Evolutionary conservation across 1,284 basidiomycete species (phyloP).

Genomic region (Boletellus deceptivus): DNA sequence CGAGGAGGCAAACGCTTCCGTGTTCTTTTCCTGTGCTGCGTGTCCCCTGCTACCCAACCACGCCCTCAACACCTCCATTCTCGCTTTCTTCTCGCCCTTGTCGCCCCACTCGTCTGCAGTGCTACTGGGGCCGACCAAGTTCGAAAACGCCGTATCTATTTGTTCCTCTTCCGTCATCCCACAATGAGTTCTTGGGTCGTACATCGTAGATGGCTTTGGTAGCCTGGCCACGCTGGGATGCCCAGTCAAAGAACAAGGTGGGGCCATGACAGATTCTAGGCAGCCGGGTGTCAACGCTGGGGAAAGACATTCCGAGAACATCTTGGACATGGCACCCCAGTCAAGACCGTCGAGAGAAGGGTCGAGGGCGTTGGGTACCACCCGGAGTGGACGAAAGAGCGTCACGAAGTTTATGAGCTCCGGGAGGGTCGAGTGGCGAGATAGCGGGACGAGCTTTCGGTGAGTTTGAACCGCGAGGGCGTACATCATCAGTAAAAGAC

Average conservation of each 20-base stretch:
- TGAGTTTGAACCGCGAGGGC: not conserved
- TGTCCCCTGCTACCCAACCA: conserved; percentile 39
- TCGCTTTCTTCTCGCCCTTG: conserved; percentile 42
- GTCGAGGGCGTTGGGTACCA: conserved; percentile 81
- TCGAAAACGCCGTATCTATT: conserved; percentile 53
- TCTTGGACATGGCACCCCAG: conserved; percentile 62
- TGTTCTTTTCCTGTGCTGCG: not conserved
- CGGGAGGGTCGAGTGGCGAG: conserved; percentile 81
- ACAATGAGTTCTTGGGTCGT: not conserved
- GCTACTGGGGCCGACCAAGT: conserved; percentile 53
- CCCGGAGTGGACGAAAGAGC: conserved; percentile 69
- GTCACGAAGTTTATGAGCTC: conserved; percentile 79
- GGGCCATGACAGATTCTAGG: conserved; percentile 17
- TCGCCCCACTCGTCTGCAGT: conserved; percentile 55
- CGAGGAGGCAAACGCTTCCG: not conserved
- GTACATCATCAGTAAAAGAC: conserved; percentile 4
- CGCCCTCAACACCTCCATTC: conserved; percentile 42
- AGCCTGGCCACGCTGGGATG: conserved; percentile 11
- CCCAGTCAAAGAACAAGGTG: conserved; percentile 21
- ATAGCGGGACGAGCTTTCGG: conserved; percentile 73
- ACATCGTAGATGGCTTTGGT: conserved; percentile 13
- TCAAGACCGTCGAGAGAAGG: conserved; percentile 62
- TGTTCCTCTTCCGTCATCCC: conserved; percentile 14
- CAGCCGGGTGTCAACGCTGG: conserved; percentile 10
- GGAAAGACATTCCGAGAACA: conserved; percentile 60